These are phyloP conservation scores for Phaffia tasmanica DNA, from an alignment of 768 basidiomycete genomes.

Conservation along the genomic window DNA sequence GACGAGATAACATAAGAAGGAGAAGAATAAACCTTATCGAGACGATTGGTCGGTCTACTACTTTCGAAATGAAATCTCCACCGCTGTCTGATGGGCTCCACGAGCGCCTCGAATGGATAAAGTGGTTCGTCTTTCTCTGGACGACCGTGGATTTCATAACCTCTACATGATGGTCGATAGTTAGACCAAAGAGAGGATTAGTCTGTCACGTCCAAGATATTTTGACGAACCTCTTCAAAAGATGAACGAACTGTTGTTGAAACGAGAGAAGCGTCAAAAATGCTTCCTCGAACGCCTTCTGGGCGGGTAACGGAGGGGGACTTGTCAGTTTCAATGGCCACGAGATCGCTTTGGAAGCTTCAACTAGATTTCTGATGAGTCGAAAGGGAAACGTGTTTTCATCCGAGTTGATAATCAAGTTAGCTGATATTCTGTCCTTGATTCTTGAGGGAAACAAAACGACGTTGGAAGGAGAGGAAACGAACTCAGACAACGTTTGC, in stretches of 20 bases:
- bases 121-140: slow-evolving; percentile 47
- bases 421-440: too few relatives aligned
- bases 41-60: slow-evolving; percentile 68
- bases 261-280: slow-evolving; percentile 66
- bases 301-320: background rate
- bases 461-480: background rate
- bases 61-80: slow-evolving; percentile 96
- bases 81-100: slow-evolving; percentile 68
- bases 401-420: background rate
- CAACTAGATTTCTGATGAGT: slow-evolving; percentile 5
- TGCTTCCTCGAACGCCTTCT: slow-evolving; percentile 53
- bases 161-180: slow-evolving; percentile 42
- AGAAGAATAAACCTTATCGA: slow-evolving; percentile 64
- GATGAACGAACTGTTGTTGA: slow-evolving; percentile 58
- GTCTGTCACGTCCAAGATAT: background rate
- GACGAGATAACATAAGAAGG: background rate
- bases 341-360: slow-evolving; percentile 4
- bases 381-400: background rate
- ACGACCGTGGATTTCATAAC: slow-evolving; percentile 41
- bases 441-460: background rate
- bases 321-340: slow-evolving; percentile 20
- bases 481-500: slow-evolving; percentile 15
- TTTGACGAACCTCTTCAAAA: background rate
- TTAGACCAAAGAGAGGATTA: background rate
- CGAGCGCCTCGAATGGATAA: slow-evolving; percentile 73